A percentile compares a stretch with the other conserved stretches of the same genome.
phyloP scores from a whole-genome alignment of 163 green algal genomes.

The Volvox carteri region DNA sequence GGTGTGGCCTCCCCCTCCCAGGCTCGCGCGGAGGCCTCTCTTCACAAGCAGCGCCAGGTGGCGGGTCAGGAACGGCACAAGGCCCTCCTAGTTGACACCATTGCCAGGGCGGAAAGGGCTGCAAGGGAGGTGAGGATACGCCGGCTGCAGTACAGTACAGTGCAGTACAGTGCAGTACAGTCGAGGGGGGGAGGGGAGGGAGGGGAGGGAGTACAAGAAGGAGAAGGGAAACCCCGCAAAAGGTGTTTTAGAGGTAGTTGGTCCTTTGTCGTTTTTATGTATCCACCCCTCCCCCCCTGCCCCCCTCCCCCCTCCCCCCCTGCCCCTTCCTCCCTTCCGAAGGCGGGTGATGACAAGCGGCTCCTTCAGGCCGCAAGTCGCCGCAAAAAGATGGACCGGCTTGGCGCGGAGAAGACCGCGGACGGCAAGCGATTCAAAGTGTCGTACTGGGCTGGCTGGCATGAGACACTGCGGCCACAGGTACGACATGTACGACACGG shows the following conservation, averaged over 20 bases:
- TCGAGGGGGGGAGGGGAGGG: background rate
- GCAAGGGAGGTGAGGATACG: conserved; percentile 29
- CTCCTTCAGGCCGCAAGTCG: conserved; percentile 62
- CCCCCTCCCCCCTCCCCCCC: too few species aligned
- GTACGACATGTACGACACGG: conserved; percentile 18
- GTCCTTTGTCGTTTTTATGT: too few species aligned
- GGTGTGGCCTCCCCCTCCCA: background rate
- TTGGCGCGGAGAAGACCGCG: conserved; percentile 35
- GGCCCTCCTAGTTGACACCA: conserved; percentile 28
- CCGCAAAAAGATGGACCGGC: conserved; percentile 63
- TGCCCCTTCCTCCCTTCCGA: too few species aligned
- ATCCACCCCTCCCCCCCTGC: too few species aligned
- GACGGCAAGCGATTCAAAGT: conserved; percentile 56
- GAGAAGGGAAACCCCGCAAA: too few species aligned
- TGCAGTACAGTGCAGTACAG: too few species aligned
- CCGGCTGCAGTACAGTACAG: too few species aligned
- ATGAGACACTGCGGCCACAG: conserved; percentile 54
- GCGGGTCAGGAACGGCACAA: conserved; percentile 34
- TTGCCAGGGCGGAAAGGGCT: conserved; percentile 36
- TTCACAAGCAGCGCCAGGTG: conserved; percentile 49
- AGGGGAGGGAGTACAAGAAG: background rate
- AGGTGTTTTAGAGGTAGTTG: too few species aligned
- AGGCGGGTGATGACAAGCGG: conserved; percentile 69
- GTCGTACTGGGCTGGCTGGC: conserved; percentile 50
- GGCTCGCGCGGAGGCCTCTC: conserved; percentile 16